Base-by-base conservation (phyloP, 805 yeast species). In the Candida methanosorbosa region DNA sequence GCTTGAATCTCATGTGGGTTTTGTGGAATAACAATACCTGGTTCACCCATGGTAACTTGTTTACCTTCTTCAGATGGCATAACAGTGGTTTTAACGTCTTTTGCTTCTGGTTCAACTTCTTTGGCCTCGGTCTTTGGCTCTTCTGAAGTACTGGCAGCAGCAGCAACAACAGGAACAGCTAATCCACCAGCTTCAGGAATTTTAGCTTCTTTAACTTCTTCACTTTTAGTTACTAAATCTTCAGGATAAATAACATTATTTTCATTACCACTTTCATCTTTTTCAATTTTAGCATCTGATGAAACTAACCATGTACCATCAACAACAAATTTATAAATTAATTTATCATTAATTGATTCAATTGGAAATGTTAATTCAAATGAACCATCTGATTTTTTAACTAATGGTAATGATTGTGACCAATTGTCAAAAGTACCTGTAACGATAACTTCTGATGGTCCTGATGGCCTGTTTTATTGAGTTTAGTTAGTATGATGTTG, bases 21-120 rank as follows among this genome's bases (percentile, higher is more conserved):
- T 28, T 61, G 48, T 32, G 90, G 90, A 44, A 81, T 54, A 26
- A 64, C 70, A 40, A 82, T 68, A 31, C 95, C 95, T 20, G 92
- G 86, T 49, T 81, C 88, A 33, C 85, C 82, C 25, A 64, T 43
- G 8, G 68, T 54, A 38, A 61, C 59, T 33, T 67, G 67, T 32
- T 57, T 36, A 18, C 63, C 66, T 42, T 68, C 73, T 14, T 46
- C 24, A 4, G 66, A 52, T 30, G 78, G 76, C 56, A 70, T 37
- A 17, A 70, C 76, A 11, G 74, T 65, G 33, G 70, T 50, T 32
- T 44, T 44, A 19, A 50, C 38, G 13, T 38, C 44, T 12, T 37
- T 32, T 16, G 47, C 40, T n/a, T n/a, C n/a, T n/a, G n/a, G n/a
- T n/a, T n/a, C n/a, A 15, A 44, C 44, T 29, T 43, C 41, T 15